Conservation (phyloP, 2,329 filamentous ascomycete genomes). For the Apiospora marii region DNA sequence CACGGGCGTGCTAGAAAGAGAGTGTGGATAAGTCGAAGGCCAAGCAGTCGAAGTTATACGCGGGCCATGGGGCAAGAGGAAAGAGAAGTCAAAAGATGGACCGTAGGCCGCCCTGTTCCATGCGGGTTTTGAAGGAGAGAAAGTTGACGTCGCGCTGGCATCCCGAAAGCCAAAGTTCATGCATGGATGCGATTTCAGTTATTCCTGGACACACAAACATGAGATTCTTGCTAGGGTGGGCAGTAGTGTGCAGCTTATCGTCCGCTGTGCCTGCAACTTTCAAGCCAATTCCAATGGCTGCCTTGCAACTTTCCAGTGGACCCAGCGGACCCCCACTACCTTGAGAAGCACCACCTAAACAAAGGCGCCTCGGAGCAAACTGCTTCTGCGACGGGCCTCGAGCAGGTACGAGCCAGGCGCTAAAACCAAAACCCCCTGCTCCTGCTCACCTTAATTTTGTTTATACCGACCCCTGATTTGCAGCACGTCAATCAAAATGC, state of each 20-base stretch:
- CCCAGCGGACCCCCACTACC: slow-evolving; percentile 8
- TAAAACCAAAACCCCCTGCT: neutral
- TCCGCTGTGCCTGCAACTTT: neutral
- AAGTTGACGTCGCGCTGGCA: slow-evolving; percentile 14
- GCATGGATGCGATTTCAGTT: slow-evolving; percentile 3
- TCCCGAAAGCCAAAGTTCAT: neutral
- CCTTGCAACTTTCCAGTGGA: neutral
- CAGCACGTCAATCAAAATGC: neutral
- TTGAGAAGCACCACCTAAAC: slow-evolving; percentile 7
- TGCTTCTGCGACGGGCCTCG: neutral
- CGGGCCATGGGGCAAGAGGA: neutral
- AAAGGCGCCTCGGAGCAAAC: neutral
- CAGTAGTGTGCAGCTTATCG: neutral
- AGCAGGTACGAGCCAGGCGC: neutral
- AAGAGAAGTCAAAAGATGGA: neutral
- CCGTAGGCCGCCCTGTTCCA: slow-evolving; percentile 2
- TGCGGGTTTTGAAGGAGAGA: neutral
- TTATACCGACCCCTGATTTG: neutral
- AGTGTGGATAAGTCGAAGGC: neutral
- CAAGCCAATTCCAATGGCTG: neutral
- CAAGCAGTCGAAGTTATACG: slow-evolving; percentile 15
- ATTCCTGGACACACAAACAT: slow-evolving; percentile 19
- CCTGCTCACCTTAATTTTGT: slow-evolving; percentile 6
- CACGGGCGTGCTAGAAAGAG: neutral
- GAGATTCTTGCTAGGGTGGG: slow-evolving; percentile 11